Percentiles rank a stretch among this genome's conserved stretches.
Evolutionary conservation across 805 yeast species (phyloP).

Genomic region (Deakozyma indianensis): DNA sequence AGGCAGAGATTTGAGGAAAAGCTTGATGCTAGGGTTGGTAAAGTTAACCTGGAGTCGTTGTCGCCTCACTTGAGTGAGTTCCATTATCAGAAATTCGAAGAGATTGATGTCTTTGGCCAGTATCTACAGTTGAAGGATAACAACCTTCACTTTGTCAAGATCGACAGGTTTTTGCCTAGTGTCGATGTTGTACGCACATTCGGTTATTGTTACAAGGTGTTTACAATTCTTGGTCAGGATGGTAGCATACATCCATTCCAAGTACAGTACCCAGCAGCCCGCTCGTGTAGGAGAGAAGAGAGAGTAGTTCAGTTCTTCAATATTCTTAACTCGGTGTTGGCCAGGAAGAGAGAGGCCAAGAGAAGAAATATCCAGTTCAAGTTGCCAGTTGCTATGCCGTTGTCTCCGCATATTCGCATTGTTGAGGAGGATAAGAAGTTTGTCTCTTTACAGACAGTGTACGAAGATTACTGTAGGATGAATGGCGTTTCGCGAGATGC

Average conservation of each 20-base stretch:
- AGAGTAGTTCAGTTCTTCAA: slow-evolving; percentile 84
- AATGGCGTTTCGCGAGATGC: slow-evolving; percentile 70
- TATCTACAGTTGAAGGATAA: slow-evolving; percentile 78
- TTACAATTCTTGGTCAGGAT: slow-evolving; percentile 85
- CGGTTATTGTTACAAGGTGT: slow-evolving; percentile 76
- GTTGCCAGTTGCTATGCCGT: slow-evolving; percentile 81
- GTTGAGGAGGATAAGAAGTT: slow-evolving; percentile 71
- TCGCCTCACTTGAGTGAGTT: slow-evolving; percentile 94
- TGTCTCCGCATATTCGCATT: slow-evolving; percentile 87
- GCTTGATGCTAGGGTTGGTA: slow-evolving; percentile 68
- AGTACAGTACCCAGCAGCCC: slow-evolving; percentile 93
- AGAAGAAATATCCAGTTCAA: slow-evolving; percentile 75
- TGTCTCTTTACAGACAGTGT: slow-evolving; percentile 64
- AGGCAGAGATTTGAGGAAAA: slow-evolving; percentile 84
- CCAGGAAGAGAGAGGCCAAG: slow-evolving; percentile 75
- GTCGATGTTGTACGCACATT: slow-evolving; percentile 82
- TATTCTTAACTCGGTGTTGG: slow-evolving; percentile 67
- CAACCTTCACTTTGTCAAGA: slow-evolving; percentile 81
- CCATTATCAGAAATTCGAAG: slow-evolving; percentile 97
- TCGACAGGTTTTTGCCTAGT: slow-evolving; percentile 82
- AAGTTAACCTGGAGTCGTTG: slow-evolving; percentile 71
- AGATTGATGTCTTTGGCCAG: slow-evolving; percentile 95
- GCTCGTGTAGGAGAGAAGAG: slow-evolving; percentile 95
- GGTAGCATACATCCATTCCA: slow-evolving; percentile 88
- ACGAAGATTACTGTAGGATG: slow-evolving; percentile 72